Evolutionary conservation across 208 protist genomes (phyloP), one percentile per base, ranked within the genome.

Genomic region (Trypanosoma vivax): DNA sequence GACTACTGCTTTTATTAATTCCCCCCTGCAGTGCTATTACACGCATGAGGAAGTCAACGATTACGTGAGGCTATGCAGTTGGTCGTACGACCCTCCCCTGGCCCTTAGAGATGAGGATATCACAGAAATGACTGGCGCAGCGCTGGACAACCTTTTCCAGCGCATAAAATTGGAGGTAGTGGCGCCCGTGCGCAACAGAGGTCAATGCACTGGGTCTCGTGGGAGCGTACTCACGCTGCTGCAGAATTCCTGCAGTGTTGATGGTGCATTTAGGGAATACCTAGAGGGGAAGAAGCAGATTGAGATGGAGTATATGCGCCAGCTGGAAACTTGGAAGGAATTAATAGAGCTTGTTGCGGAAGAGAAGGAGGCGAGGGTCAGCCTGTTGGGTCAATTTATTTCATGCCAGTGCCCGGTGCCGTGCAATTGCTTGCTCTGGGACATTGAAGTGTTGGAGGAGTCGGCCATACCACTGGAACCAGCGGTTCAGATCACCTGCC

Each of bases 361-460:
- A n/a, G 81, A 89, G 50, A 51, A 63, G 33, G 30, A 16, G 5
- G 55, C 35, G 9, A 63, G 81, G 5, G 28, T 70, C 1, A 23
- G 0, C 18, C 24, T 89, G 1, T 58, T 89, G 1, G 64, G 55
- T 16, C 34, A 69, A 24, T 87, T 79, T 50, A 37, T 76, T 3
- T 87, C 79, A 2, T 87, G 79, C 49, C 24, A 23, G n/a, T 52
- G 56, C 34, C 77, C 77, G 10, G 29, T 60, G 11, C 65, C 77
- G 21, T 85, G 77, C 33, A 38, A 50, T 6, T 74, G 66, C 45
- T 45, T 79, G 19, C 49, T 47, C 10, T 75, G 58, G 42, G 77
- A 85, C 38, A 50, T 73, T 33, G 67, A 83, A 50, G 56, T 87
- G 35, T 58, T 79, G 14, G 59, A 70, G 66, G 53, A 70, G 53